Evolutionary conservation across 768 basidiomycete species (phyloP).

Genomic region (Sutorius australiensis): DNA sequence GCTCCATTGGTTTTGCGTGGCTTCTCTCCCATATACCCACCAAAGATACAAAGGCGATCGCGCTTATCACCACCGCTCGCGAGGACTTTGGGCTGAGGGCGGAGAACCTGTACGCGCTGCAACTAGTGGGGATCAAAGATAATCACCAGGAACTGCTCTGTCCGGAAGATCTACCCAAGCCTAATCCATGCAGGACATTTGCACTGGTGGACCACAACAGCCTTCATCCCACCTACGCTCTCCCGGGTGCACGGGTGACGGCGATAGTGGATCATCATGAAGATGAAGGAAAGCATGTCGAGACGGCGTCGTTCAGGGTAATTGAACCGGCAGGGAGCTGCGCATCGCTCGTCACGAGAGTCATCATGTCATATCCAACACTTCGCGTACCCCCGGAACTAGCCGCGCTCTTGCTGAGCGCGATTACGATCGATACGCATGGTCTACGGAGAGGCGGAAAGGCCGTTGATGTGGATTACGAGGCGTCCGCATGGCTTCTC

Average conservation of each 20-base stretch:
- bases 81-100: conserved; percentile 74
- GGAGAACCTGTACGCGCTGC: conserved; percentile 81
- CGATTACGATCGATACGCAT: conserved; percentile 83
- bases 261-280: conserved; percentile 90
- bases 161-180: conserved; percentile 56
- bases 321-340: conserved; percentile 76
- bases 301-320: conserved; percentile 61
- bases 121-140: conserved; percentile 50
- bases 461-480: conserved; percentile 59
- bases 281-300: conserved; percentile 69
- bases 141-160: conserved; percentile 58
- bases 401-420: conserved; percentile 73
- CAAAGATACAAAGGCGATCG: conserved; percentile 50
- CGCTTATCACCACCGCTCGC: conserved; percentile 67
- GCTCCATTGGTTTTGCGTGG: conserved; percentile 82
- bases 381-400: conserved; percentile 49
- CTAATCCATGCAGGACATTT: conserved; percentile 48
- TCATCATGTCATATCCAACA: conserved; percentile 22
- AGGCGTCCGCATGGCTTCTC: conserved; percentile 62
- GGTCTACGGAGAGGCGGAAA: conserved; percentile 79
- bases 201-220: conserved; percentile 92
- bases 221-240: conserved; percentile 44
- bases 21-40: conserved; percentile 42
- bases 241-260: conserved; percentile 48
- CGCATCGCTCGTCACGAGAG: conserved; percentile 56